Percentiles rank a stretch among this genome's conserved stretches.
Evolutionary conservation across 1,284 basidiomycete species (phyloP).

Genomic region (Melanopsichium pennsylvanicum): DNA sequence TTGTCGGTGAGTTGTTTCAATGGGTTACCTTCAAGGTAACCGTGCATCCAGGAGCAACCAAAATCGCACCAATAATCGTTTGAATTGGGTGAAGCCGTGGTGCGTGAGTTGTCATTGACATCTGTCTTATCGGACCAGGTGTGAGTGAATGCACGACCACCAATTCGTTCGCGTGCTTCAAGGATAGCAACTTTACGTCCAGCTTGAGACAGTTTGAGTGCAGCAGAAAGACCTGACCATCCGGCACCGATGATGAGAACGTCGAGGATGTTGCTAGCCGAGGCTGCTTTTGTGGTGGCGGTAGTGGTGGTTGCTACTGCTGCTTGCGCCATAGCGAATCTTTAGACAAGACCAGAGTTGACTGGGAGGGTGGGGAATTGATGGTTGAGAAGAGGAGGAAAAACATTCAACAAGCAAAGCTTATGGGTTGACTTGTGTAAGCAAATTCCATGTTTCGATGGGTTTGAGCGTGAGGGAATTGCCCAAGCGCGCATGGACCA

Average conservation of each 20-base stretch:
- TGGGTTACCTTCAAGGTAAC: slow-evolving; percentile 69
- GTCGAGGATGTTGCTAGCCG: slow-evolving; percentile 50
- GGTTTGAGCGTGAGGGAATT: neutral
- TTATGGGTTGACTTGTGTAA: slow-evolving; percentile 5
- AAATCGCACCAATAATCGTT: slow-evolving; percentile 42
- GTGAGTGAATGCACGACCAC: slow-evolving; percentile 69
- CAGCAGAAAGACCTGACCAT: slow-evolving; percentile 68
- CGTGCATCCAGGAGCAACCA: slow-evolving; percentile 70
- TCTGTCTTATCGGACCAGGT: slow-evolving; percentile 43
- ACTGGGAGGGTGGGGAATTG: no score
- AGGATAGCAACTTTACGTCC: slow-evolving; percentile 68
- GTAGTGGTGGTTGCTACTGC: slow-evolving; percentile 17
- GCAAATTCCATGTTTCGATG: no score
- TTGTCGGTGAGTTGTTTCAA: slow-evolving; percentile 66
- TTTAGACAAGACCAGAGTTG: no score
- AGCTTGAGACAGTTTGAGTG: slow-evolving; percentile 66
- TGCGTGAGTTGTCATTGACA: slow-evolving; percentile 34
- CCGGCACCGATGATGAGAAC: slow-evolving; percentile 69
- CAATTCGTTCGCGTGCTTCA: slow-evolving; percentile 69
- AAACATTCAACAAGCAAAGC: neutral
- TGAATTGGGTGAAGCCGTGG: neutral
- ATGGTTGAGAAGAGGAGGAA: neutral
- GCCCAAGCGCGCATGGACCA: slow-evolving; percentile 5
- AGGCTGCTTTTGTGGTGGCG: slow-evolving; percentile 1
- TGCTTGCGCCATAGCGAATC: no score